A percentile compares a stretch with the other conserved stretches of the same genome.
phyloP scores from a whole-genome alignment of 768 basidiomycete species.

The Favolaschia claudopus region DNA sequence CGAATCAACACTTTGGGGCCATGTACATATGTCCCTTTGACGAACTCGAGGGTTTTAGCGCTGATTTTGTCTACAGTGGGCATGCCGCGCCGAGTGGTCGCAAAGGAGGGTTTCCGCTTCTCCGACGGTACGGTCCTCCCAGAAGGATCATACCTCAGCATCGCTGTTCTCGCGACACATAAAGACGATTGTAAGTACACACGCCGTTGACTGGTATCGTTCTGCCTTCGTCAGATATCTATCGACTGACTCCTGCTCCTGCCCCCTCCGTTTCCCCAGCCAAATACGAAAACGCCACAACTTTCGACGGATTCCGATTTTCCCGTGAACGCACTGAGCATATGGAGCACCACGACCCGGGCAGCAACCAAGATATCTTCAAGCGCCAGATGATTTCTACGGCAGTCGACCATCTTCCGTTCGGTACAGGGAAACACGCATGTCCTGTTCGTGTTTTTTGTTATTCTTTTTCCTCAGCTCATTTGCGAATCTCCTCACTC shows the following conservation, averaged over 20 bases:
- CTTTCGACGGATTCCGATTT: slow-evolving; percentile 11
- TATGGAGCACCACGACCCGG: neutral
- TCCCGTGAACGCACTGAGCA: slow-evolving; percentile 3
- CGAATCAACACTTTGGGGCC: slow-evolving; percentile 32
- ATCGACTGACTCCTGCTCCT: too few relatives aligned
- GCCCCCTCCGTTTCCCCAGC: too few relatives aligned
- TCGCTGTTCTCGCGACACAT: slow-evolving; percentile 4
- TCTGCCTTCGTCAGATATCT: too few relatives aligned
- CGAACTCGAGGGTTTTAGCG: neutral
- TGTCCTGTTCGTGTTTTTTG: too few relatives aligned
- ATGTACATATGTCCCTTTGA: slow-evolving; percentile 21
- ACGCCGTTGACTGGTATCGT: neutral
- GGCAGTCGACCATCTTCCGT: neutral
- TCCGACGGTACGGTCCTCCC: slow-evolving; percentile 37
- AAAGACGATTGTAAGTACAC: neutral
- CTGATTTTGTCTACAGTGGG: slow-evolving; percentile 26
- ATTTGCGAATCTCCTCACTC: too few relatives aligned
- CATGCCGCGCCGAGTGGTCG: slow-evolving; percentile 35
- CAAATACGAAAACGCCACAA: neutral
- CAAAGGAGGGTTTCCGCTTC: slow-evolving; percentile 37
- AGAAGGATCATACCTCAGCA: slow-evolving; percentile 31
- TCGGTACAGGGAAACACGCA: neutral
- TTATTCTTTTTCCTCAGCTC: too few relatives aligned
- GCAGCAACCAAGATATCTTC: neutral
- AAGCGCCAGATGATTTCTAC: slow-evolving; percentile 11